Evolutionary conservation across 345 rosid species (phyloP).

Genomic region (Pugionium dolabratum): DNA sequence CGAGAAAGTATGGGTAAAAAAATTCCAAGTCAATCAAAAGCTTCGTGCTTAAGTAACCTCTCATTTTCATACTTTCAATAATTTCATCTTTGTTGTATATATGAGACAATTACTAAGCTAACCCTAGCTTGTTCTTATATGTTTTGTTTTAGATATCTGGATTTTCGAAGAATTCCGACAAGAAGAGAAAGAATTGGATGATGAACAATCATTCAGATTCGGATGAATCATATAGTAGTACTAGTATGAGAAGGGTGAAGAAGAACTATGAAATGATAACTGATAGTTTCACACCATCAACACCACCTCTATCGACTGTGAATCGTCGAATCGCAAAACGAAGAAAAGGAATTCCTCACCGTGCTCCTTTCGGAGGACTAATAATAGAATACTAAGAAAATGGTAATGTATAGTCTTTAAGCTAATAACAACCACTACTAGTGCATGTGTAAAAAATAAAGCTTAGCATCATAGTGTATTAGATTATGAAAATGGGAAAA

Average conservation of each 20-base stretch:
- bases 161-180: constrained; percentile 52
- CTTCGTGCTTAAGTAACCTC: constrained; percentile 30
- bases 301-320: constrained; percentile 72
- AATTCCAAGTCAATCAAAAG: constrained; percentile 35
- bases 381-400: constrained; percentile 66
- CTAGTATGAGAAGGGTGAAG: constrained; percentile 54
- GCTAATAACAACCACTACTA: constrained; percentile 31
- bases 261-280: constrained; percentile 39
- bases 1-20: constrained; percentile 28
- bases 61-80: constrained; percentile 15
- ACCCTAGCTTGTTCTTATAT: background rate
- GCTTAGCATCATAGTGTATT: constrained; percentile 31
- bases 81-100: constrained; percentile 14
- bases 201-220: constrained; percentile 57
- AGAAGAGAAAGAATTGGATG: constrained; percentile 49
- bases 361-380: constrained; percentile 89
- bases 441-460: constrained; percentile 18
- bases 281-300: constrained; percentile 71
- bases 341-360: constrained; percentile 92
- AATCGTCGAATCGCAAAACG: constrained; percentile 62
- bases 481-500: constrained; percentile 23
- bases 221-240: constrained; percentile 73
- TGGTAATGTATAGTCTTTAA: constrained; percentile 30
- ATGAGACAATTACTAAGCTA: constrained; percentile 3
- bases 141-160: constrained; percentile 57